Percentiles rank a stretch among this genome's conserved stretches.
phyloP scores from a whole-genome alignment of 257 asterid genomes.

The Solanum dulcamara region DNA sequence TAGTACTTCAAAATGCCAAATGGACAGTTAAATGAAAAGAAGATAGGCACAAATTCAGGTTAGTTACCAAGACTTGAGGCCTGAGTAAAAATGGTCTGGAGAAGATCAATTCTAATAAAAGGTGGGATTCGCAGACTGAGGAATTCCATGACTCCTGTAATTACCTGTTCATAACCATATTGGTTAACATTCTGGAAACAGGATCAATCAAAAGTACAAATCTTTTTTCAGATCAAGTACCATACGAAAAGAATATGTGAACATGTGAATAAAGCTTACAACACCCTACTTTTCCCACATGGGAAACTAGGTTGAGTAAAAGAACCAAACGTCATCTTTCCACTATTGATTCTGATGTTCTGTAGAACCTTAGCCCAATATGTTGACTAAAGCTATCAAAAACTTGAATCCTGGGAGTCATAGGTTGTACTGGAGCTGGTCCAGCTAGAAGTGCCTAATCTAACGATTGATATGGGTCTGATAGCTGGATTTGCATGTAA shows the following conservation, averaged over 20 bases:
- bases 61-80: conserved; percentile 66
- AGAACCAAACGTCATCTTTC: not conserved
- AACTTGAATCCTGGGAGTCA: not conserved
- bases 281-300: not conserved
- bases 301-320: not conserved
- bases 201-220: not conserved
- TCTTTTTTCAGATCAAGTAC: not conserved
- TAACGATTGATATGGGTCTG: not conserved
- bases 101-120: conserved; percentile 70
- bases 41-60: not conserved
- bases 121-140: conserved; percentile 67
- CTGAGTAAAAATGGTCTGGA: conserved; percentile 65
- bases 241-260: not conserved
- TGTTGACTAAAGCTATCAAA: not conserved
- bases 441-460: not conserved
- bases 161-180: conserved; percentile 47
- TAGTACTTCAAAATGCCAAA: not conserved
- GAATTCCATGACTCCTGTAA: conserved; percentile 62
- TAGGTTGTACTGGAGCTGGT: not conserved
- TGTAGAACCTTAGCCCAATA: not conserved
- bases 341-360: not conserved
- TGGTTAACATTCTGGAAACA: conserved; percentile 12
- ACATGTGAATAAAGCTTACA: not conserved
- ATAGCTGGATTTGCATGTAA: not conserved
- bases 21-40: conserved; percentile 2